phyloP scores from a whole-genome alignment of 2,329 filamentous ascomycete genomes.

The Clarireedia homoeocarpa region DNA sequence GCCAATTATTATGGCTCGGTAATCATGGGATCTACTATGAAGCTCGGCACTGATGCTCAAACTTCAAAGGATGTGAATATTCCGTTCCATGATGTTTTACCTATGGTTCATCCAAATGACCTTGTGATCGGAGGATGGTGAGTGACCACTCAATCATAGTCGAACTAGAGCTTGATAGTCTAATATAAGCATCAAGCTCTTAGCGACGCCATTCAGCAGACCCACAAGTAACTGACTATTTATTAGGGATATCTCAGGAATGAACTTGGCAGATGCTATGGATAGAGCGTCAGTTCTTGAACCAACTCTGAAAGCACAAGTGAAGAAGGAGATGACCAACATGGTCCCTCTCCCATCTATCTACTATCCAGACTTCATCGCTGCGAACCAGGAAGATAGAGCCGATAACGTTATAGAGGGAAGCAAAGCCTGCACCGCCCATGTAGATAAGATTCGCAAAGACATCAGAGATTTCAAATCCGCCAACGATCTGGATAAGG shows the following conservation, averaged over 20 bases:
- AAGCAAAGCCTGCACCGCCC: slow-evolving; percentile 73
- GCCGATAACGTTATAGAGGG: slow-evolving; percentile 86
- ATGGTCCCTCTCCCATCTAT: slow-evolving; percentile 88
- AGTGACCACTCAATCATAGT: too few relatives aligned
- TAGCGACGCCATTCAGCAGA: too few relatives aligned
- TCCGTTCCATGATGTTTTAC: slow-evolving; percentile 87
- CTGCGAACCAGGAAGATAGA: slow-evolving; percentile 93
- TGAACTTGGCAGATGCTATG: slow-evolving; percentile 89
- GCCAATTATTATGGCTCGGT: slow-evolving; percentile 99
- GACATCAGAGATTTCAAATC: slow-evolving; percentile 94
- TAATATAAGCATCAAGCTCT: too few relatives aligned
- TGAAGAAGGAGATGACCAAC: slow-evolving; percentile 85
- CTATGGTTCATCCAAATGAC: slow-evolving; percentile 96
- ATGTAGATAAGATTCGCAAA: slow-evolving; percentile 86
- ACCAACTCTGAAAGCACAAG: slow-evolving; percentile 78
- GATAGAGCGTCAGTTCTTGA: slow-evolving; percentile 92
- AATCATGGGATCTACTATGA: slow-evolving; percentile 94
- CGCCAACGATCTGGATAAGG: slow-evolving; percentile 78
- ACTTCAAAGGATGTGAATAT: slow-evolving; percentile 90
- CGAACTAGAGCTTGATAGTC: too few relatives aligned
- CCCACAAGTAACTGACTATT: too few relatives aligned
- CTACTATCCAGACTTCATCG: slow-evolving; percentile 99
- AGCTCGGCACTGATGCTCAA: slow-evolving; percentile 81
- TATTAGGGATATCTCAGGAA: slow-evolving; percentile 71
- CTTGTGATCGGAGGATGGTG: slow-evolving; percentile 81